Base-by-base conservation (phyloP, 768 basidiomycete genomes). In the Grammothele lineata region DNA sequence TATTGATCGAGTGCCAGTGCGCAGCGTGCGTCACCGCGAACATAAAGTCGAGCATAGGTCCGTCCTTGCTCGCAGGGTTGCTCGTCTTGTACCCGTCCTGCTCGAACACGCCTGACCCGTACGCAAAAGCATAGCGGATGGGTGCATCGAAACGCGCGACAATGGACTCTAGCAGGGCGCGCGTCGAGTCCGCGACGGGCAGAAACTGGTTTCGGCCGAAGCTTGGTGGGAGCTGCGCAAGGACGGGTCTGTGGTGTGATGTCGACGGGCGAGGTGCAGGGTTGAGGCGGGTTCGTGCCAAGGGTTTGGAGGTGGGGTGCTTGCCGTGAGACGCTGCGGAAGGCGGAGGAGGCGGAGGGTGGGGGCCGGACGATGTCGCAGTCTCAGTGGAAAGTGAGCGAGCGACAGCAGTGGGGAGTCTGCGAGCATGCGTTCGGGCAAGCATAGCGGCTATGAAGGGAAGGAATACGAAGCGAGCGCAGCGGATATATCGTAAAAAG, bases 51-150 rank as follows among this genome's bases (percentile, higher is more conserved):
- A 97, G 78, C 87, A 98, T 90, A 0, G 93, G 93, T 22, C 51
- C 51, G 34, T 44, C 46, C 35, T 59, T 64, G 15, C 70, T 66
- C 11, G 58, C 58, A 18, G 61, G 60, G 39, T 55, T 57, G 23
- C 55, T 57, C 17, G 60, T 57, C 49, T 65, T 52, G 57, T 94
- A 89, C 15, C 94, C 90, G 45, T 85, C 83, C 66, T 99, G 96
- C 59, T 89, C 81, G 57, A 96, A 96, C 2, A 98, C 93, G 0
- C 95, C 96, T 3, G 87, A 92, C 11, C 96, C 96, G 62, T 98
- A 99, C 0, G 96, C 96, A 61, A 97, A 93, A 1, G 94, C 96
- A 72, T 95, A 98, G 18, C 94, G 84, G 40, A 97, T 88, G 9
- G 94, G 94, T 0, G 91, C 90, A 34, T 91, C 77, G 59, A 97